Evolutionary conservation across 139 green algal genomes (phyloP).

Genomic region (Microglena sp.): DNA sequence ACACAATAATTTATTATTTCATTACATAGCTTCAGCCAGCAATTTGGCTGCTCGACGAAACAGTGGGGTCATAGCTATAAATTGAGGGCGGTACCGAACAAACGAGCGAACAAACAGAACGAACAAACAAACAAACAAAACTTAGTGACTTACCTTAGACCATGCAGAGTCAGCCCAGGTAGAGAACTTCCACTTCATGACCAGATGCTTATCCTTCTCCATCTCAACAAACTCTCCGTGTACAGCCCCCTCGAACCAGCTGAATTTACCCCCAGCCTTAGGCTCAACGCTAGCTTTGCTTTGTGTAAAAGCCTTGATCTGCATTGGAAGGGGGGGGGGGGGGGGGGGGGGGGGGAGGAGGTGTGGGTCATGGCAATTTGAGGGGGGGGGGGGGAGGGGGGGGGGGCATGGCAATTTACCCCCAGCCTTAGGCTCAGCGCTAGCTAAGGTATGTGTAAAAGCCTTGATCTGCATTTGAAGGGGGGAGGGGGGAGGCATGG

Average conservation of each 20-base stretch:
- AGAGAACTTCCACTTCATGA: slow-evolving; percentile 77
- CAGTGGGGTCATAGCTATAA: no score
- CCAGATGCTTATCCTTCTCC: slow-evolving; percentile 33
- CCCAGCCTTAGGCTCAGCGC: slow-evolving; percentile 30
- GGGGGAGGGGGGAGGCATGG: neutral
- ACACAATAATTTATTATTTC: neutral
- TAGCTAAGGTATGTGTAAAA: slow-evolving; percentile 28
- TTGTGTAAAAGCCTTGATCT: slow-evolving; percentile 23
- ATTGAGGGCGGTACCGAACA: no score
- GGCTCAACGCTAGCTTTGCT: slow-evolving; percentile 29
- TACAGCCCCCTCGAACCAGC: slow-evolving; percentile 58
- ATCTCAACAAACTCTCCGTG: slow-evolving; percentile 56
- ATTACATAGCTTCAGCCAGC: neutral
- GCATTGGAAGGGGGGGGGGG: no score
- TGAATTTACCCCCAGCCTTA: slow-evolving; percentile 43
- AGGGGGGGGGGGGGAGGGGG: no score
- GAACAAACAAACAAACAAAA: neutral
- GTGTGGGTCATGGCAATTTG: no score
- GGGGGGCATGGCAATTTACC: no score
- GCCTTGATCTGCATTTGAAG: no score
- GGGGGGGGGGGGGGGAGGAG: no score
- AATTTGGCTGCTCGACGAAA: no score
- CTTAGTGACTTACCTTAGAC: slow-evolving; percentile 9
- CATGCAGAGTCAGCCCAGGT: slow-evolving; percentile 60
- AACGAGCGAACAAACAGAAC: neutral